These are phyloP conservation scores for Xylaria grammica DNA, from an alignment of 495 filamentous ascomycete genomes.

Conservation along the genomic window DNA sequence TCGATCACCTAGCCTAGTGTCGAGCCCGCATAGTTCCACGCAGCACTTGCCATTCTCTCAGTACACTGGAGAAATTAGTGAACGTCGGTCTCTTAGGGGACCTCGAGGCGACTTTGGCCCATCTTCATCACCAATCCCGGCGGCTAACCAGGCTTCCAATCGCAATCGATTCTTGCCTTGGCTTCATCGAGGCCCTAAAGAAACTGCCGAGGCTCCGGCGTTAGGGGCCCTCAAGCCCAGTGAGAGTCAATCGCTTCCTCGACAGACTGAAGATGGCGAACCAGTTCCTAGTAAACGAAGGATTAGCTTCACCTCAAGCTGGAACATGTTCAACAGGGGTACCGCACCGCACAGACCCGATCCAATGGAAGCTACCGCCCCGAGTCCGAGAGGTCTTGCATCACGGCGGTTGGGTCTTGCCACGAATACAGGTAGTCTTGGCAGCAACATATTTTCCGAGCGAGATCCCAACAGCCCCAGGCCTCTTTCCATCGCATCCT, in stretches of 20 bases:
- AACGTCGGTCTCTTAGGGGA: slow-evolving; percentile 45
- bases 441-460: slow-evolving; percentile 69
- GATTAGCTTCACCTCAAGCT: slow-evolving; percentile 55
- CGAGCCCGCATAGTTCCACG: slow-evolving; percentile 68
- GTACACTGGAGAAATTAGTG: slow-evolving; percentile 45
- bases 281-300: slow-evolving; percentile 47
- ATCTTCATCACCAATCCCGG: slow-evolving; percentile 33
- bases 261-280: slow-evolving; percentile 55
- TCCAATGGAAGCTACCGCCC: slow-evolving; percentile 37
- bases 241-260: slow-evolving; percentile 83
- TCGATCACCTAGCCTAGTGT: slow-evolving; percentile 67
- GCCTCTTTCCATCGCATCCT: slow-evolving; percentile 78
- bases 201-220: slow-evolving; percentile 68
- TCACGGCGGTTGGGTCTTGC: slow-evolving; percentile 65
- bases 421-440: slow-evolving; percentile 67
- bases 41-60: slow-evolving; percentile 60
- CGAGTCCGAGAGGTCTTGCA: slow-evolving; percentile 44
- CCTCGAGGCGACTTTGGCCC: slow-evolving; percentile 32
- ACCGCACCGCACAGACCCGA: slow-evolving; percentile 45
- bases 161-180: slow-evolving; percentile 57
- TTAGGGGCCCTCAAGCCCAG: slow-evolving; percentile 75
- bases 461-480: slow-evolving; percentile 73
- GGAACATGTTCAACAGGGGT: slow-evolving; percentile 64
- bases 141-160: slow-evolving; percentile 34
- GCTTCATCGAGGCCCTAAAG: slow-evolving; percentile 74